Base-by-base conservation (phyloP, 83 land plant genomes). In the Isoetes engelmannii region DNA sequence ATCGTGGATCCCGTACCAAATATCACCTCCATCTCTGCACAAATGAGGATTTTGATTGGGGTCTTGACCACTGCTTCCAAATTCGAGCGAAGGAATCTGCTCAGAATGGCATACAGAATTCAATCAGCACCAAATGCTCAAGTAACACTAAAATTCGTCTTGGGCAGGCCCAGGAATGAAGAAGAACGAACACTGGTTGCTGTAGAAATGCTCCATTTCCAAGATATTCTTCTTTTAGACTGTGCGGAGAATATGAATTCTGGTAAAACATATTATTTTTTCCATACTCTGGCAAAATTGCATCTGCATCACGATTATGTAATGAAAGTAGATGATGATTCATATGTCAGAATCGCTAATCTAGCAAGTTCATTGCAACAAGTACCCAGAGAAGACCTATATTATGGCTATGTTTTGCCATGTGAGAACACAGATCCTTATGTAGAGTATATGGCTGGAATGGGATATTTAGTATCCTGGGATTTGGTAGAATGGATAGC, bases 391-490 rank as follows among this genome's bases (percentile, higher is more conserved):
- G 59, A 69, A 9, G 94, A 89, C 50, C 45, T 86, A 48, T 89
- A 89, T 73, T 84, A 86, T 51, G 92, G 92, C 17, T 79, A 81
- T 28, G 78, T 80, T 4, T 77, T 81, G 12, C 90, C 95, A 7
- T 87, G 90, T 61, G 69, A 67, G 44, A 82, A 77, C 57, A 69
- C 66, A 72, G 81, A 87, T 61, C 76, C 95, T 0, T 77, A 74
- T 47, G 61, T 47, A 1, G 37, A 62, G 54, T 89, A 89, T 79
- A 90, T 90, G 95, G 81, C 90, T 0, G 95, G 95, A 0, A 86
- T 89, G 90, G 94, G 88, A 18, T 89, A 84, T 65, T 69, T 83
- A 56, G 59, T 89, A 0, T 86, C 90, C n/a, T 89, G 94, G 94
- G 94, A 89, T 61, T 63, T 86, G 7, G 90, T 81, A 9, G 73